Evolutionary conservation across 2,329 filamentous ascomycete genomes (phyloP).

Genomic region (Kalmusia sp.): DNA sequence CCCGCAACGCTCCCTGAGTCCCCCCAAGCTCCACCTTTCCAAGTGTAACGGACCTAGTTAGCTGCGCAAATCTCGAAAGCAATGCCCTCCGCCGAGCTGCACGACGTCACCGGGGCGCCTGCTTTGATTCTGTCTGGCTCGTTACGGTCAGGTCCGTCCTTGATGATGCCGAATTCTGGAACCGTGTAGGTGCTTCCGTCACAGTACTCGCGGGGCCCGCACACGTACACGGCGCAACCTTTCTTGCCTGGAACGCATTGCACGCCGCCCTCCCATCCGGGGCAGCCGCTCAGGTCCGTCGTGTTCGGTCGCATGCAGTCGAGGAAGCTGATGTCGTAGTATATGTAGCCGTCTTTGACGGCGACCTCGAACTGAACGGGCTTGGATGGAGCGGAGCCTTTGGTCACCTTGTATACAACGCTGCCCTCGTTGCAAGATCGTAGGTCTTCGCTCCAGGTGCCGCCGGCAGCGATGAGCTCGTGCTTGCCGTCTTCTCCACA

Average conservation of each 20-base stretch:
- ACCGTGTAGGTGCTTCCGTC: slow-evolving; percentile 12
- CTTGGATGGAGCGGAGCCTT: neutral
- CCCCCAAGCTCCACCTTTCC: too few relatives aligned
- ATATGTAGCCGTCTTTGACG: neutral
- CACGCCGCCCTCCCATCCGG: slow-evolving; percentile 13
- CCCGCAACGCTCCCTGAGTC: too few relatives aligned
- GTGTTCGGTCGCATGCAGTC: slow-evolving; percentile 8
- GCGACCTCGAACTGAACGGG: slow-evolving; percentile 8
- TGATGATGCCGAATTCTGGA: slow-evolving; percentile 9
- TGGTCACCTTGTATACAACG: slow-evolving; percentile 6
- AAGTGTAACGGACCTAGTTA: neutral
- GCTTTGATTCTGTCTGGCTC: neutral
- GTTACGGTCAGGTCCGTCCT: neutral
- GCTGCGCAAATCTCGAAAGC: slow-evolving; percentile 5
- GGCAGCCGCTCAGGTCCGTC: slow-evolving; percentile 10
- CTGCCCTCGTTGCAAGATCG: slow-evolving; percentile 9
- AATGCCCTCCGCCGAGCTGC: neutral
- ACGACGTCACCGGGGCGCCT: neutral
- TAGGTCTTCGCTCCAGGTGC: slow-evolving; percentile 9
- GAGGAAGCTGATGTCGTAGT: slow-evolving; percentile 16
- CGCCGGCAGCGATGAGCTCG: slow-evolving; percentile 8
- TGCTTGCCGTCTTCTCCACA: neutral
- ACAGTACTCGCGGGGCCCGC: slow-evolving; percentile 13
- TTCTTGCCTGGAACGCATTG: slow-evolving; percentile 4
- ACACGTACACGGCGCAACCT: slow-evolving; percentile 12